Evolutionary conservation across 2,329 filamentous ascomycete species (phyloP).

Genomic region (Xylaria sp.): DNA sequence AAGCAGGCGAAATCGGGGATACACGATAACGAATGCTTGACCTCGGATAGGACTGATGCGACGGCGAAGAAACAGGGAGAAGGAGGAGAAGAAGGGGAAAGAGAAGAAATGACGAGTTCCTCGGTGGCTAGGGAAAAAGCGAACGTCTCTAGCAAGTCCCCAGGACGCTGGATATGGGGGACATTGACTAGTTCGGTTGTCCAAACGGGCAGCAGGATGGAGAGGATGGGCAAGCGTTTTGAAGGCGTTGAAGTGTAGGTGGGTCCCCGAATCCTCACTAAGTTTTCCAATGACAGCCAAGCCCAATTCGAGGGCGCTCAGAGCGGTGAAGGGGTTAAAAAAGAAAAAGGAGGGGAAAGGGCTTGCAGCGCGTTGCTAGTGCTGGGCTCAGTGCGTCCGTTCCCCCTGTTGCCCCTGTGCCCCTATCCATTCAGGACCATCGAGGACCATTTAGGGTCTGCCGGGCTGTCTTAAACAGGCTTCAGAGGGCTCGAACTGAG

Average conservation of each 20-base stretch:
- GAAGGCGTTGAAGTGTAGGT: conserved; percentile 27
- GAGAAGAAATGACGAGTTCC: neutral
- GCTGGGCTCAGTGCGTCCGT: too few relatives aligned
- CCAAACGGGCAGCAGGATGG: conserved; percentile 2
- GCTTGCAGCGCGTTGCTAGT: too few relatives aligned
- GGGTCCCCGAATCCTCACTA: conserved; percentile 11
- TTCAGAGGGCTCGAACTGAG: neutral
- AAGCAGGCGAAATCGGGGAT: conserved; percentile 8
- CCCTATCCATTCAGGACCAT: too few relatives aligned
- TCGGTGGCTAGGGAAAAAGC: conserved; percentile 15
- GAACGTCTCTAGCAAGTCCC: conserved; percentile 23
- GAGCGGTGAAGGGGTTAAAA: conserved; percentile 25
- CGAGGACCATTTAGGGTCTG: too few relatives aligned
- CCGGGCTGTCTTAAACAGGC: too few relatives aligned
- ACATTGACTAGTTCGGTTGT: conserved; percentile 17
- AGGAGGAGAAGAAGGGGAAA: neutral
- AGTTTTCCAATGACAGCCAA: neutral
- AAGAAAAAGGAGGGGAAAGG: conserved; percentile 13
- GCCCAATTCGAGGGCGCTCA: conserved; percentile 14
- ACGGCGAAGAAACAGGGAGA: neutral
- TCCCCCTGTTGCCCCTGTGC: too few relatives aligned
- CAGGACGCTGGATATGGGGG: conserved; percentile 12
- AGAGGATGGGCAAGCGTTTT: conserved; percentile 15
- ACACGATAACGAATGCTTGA: conserved; percentile 22
- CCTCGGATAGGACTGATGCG: neutral